Evolutionary conservation across 257 asterid genomes (phyloP).

Genomic region (Misopates orontium): DNA sequence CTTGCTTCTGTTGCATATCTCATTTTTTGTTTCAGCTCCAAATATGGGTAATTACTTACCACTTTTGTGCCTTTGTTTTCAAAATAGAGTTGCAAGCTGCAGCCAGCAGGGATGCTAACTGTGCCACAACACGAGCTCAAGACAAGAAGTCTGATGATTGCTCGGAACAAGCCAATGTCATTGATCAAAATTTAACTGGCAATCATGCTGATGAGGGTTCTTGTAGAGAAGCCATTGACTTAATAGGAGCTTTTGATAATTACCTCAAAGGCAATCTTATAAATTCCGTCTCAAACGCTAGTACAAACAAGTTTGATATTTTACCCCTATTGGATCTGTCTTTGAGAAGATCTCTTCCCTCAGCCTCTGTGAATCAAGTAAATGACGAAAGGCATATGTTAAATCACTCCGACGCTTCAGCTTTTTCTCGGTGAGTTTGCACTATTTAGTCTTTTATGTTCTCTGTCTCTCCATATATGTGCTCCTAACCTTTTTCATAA

Average conservation of each 20-base stretch:
- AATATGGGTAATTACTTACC: slow-evolving; percentile 18
- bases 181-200: slow-evolving; percentile 32
- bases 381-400: slow-evolving; percentile 50
- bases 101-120: slow-evolving; percentile 23
- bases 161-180: slow-evolving; percentile 27
- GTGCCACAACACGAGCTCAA: slow-evolving; percentile 30
- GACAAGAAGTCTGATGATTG: slow-evolving; percentile 31
- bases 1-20: slow-evolving; percentile 30
- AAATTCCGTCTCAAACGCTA: slow-evolving; percentile 35
- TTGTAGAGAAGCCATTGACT: slow-evolving; percentile 71
- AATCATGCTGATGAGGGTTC: slow-evolving; percentile 33
- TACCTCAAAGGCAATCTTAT: slow-evolving; percentile 39
- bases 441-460: not conserved
- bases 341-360: slow-evolving; percentile 59
- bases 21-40: slow-evolving; percentile 2
- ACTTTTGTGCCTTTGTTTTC: slow-evolving; percentile 4
- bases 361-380: slow-evolving; percentile 46
- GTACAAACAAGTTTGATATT: slow-evolving; percentile 48
- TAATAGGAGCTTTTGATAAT: slow-evolving; percentile 79
- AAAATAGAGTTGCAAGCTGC: slow-evolving; percentile 37
- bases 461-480: not conserved
- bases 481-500: not conserved
- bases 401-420: slow-evolving; percentile 87
- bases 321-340: slow-evolving; percentile 71
- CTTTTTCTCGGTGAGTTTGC: slow-evolving; percentile 80